Conservation (phyloP, 129 eudicot genomes). For the Oenanthe sinensis region DNA sequence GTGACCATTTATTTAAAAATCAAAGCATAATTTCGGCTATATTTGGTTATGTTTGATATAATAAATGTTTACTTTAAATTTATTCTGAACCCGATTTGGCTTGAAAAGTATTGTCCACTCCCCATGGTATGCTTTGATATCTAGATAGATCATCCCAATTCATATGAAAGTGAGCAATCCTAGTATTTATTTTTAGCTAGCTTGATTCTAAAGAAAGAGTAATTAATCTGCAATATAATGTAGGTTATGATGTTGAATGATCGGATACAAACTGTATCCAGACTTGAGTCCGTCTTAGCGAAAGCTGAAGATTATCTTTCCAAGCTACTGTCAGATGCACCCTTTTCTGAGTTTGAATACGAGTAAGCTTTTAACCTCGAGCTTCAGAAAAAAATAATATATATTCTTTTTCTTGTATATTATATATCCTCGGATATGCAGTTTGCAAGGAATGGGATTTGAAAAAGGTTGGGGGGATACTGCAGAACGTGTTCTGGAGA, state of each 20-base stretch:
- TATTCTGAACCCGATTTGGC: not conserved
- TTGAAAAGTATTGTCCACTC: not conserved
- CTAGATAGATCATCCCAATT: not conserved
- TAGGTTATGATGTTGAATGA: slow-evolving; percentile 94
- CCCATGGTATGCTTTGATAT: not conserved
- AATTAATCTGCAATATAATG: slow-evolving; percentile 8
- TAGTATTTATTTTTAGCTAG: not conserved
- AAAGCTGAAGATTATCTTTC: slow-evolving; percentile 89
- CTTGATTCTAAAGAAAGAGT: not conserved
- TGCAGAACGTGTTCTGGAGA: slow-evolving; percentile 56
- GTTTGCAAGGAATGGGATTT: slow-evolving; percentile 97
- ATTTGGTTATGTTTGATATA: not conserved
- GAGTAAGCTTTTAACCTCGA: slow-evolving; percentile 36
- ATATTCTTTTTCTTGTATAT: not conserved
- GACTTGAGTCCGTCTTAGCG: slow-evolving; percentile 58
- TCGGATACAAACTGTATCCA: slow-evolving; percentile 51
- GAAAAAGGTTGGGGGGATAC: slow-evolving; percentile 99
- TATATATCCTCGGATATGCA: slow-evolving; percentile 16
- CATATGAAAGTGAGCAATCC: not conserved
- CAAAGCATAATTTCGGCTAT: not conserved
- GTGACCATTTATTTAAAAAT: too few species aligned
- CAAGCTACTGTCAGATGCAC: slow-evolving; percentile 64
- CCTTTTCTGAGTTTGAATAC: slow-evolving; percentile 75
- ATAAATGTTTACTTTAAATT: not conserved
- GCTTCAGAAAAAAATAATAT: not conserved